Base-by-base conservation (phyloP, 2,329 filamentous ascomycete species). In the Penicillium verrucosum region DNA sequence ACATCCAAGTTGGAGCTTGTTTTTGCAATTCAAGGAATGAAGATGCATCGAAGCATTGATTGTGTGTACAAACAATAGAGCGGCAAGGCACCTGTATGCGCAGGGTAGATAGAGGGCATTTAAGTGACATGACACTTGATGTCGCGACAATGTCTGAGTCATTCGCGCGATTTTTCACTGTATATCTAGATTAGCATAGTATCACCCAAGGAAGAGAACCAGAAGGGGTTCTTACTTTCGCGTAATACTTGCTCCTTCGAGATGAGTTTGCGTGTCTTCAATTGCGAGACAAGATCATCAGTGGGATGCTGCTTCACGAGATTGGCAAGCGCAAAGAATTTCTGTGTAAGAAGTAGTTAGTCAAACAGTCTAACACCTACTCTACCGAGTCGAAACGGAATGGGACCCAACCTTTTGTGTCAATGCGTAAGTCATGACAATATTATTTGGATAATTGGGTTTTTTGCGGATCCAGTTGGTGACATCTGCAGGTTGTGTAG, bases 1-100 rank as follows among this genome's bases (percentile, higher is more conserved):
- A 99, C n/a, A 86, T 81, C 94, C 94, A 99, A 18, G 94, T 95
- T 0, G 94, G 94, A 0, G 91, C 93, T 77, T 99, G 94, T 71
- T 97, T 92, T 71, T 97, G 93, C 29, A 99, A 78, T 66, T 96
- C 90, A 21, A 99, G 81, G 70, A 97, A 99, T 2, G 91, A 95
- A 3, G 85, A 88, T 3, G 89, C 93, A 72, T 99, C 94, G 65
- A 97, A 99, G 71, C 94, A 99, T 70, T 96, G 91, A 27, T 94
- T 89, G 72, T 99, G 94, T 3, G 85, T 88, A 76, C 94, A 99
- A 34, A 86, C 77, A 3, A 85, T 81, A 4, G 90, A 90, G 34
- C 94, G 87, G 65, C 91, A 91, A 0, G 94, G 94, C 16, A 89
- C 80, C 9, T 82, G 81, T 36, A 99, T 88, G 58, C 92, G 84